Base-by-base conservation (phyloP, 306 rosid species). In the Cucurbita moschata region DNA sequence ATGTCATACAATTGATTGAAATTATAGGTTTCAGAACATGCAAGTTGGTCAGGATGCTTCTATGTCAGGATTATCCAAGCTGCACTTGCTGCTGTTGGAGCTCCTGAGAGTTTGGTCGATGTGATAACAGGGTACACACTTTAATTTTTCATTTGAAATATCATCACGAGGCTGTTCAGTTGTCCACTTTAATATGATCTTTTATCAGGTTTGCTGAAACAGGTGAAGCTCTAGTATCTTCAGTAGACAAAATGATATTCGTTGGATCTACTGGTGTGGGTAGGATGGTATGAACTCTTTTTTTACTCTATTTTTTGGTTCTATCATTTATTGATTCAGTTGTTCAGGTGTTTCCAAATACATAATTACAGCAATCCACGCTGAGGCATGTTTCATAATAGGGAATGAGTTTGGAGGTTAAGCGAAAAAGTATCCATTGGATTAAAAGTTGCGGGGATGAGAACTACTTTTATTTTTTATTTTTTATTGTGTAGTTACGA, bases 21-120 rank as follows among this genome's bases (percentile, higher is more conserved):
- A 71, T 60, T 80, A 76, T 81, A 94, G 99, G 88, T 91, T 67
- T 94, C 99, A 11, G 99, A 94, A 81, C 87, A 89, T 82, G 96
- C 99, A 80, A 89, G 95, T 84, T 94, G 99, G 99, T 94, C 99
- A 73, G 99, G 99, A 73, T 91, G 99, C 84, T 94, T 91, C 84
- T 94, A 87, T 82, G 80, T 86, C 72, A 88, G 88, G 80, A 94
- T 94, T 81, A 94, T 94, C 72, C 99, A 94, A 75, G 92, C 99
- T 71, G 99, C 99, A 62, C 96, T 94, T 77, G 92, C 99, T 75
- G 99, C 97, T 11, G 88, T 94, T 72, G 97, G 99, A 58, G 99
- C 99, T 77, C 99, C 99, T 6, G 99, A 91, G 76, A 95, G 91
- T 83, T 84, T 94, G 82, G 99, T 94, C 81, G 97, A 94, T 50